Base-by-base conservation (phyloP, 1,284 basidiomycete genomes). In the Irpex lacteus region DNA sequence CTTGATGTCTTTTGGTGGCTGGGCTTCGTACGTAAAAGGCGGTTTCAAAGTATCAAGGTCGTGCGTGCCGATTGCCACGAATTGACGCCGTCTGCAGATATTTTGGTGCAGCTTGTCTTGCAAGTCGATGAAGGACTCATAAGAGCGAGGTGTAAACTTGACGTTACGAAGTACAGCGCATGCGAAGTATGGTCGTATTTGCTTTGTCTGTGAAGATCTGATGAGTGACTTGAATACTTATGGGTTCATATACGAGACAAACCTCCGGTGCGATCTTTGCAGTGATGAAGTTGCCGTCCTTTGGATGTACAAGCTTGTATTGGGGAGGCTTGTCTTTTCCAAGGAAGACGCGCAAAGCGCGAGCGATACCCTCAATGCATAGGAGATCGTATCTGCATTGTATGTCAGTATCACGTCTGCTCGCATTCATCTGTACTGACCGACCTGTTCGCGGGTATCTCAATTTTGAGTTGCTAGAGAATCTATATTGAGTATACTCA, bases 41-140 rank as follows among this genome's bases (percentile, higher is more conserved):
- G 87, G 83, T 69, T 88, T 82, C 65, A 99, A 81, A 0, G 93
- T 96, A 77, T 98, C 95, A 53, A 99, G 80, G 78, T 99, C 98
- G 72, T 99, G 98, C 2, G 98, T 99, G 63, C 98, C 98, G 70
- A 99, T 98, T 18, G 98, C 89, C 47, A 98, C 98, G 52, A 99
- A 87, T 71, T 93, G 94, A 64, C 98, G 83, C 69, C 92, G 84
- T 61, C 98, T 84, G 71, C 94, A 97, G 55, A 99, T 85, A 76
- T 99, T 99, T 73, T 96, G 93, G 75, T 99, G 98, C 54, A 99
- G 84, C 79, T 99, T 99, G 77, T 99, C 98, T 78, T 99, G 98
- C 18, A 98, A 81, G 74, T 98, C 98, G 73, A 99, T 98, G 85
- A 99, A 99, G 67, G 94, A 96, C 49, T 93, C 93, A 75, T 99